Evolutionary conservation across 495 filamentous ascomycete genomes (phyloP).

Genomic region (Polyplosphaeria fusca): DNA sequence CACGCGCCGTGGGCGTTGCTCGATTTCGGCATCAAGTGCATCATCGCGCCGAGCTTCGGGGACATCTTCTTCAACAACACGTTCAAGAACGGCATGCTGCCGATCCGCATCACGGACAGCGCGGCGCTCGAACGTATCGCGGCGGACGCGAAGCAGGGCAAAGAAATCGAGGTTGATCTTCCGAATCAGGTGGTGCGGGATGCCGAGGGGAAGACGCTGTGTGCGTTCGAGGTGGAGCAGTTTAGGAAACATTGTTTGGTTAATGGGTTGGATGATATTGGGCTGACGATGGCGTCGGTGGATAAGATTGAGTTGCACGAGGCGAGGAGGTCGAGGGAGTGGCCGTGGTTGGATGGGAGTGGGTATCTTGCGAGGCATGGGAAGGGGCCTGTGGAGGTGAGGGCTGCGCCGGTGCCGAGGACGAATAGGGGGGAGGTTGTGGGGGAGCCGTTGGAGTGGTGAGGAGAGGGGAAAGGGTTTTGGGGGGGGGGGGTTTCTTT

Average conservation of each 20-base stretch:
- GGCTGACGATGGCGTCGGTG: slow-evolving; percentile 86
- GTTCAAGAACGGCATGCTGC: slow-evolving; percentile 99
- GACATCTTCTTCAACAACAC: slow-evolving; percentile 99
- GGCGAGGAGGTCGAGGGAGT: slow-evolving; percentile 66
- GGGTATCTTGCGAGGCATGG: slow-evolving; percentile 74
- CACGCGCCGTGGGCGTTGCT: slow-evolving; percentile 97
- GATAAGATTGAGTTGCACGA: slow-evolving; percentile 86
- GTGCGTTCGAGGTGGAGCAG: slow-evolving; percentile 78
- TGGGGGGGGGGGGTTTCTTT: not conserved
- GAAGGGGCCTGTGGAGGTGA: slow-evolving; percentile 63
- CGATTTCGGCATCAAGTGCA: slow-evolving; percentile 91
- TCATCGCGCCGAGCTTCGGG: slow-evolving; percentile 89
- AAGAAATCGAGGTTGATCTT: slow-evolving; percentile 89
- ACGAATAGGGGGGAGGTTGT: slow-evolving; percentile 86
- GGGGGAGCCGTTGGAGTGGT: slow-evolving; percentile 93
- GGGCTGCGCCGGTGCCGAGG: slow-evolving; percentile 79
- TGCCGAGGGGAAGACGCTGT: slow-evolving; percentile 65
- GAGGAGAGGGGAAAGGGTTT: slow-evolving; percentile 18
- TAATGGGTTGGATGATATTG: slow-evolving; percentile 96
- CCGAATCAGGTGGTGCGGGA: slow-evolving; percentile 80
- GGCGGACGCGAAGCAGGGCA: slow-evolving; percentile 74
- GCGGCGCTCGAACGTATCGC: slow-evolving; percentile 66
- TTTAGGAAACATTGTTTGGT: slow-evolving; percentile 93
- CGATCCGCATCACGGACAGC: slow-evolving; percentile 69
- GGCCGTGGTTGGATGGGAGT: slow-evolving; percentile 89